A percentile compares a stretch with the other conserved stretches of the same genome.
These are phyloP conservation scores for Trichoderma sp. DNA, from an alignment of 2,329 filamentous ascomycete genomes.

Conservation along the genomic window DNA sequence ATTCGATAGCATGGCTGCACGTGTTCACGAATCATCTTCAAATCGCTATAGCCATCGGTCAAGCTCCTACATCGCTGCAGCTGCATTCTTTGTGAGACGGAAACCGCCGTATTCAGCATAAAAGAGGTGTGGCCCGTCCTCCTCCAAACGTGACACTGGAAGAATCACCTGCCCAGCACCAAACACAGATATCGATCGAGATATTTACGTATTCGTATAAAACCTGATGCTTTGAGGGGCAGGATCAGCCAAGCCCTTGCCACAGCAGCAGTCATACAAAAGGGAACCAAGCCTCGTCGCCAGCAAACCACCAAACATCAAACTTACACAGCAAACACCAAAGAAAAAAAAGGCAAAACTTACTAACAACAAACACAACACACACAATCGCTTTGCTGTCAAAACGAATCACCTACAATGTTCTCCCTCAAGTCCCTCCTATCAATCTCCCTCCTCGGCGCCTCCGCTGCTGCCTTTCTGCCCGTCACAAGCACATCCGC, in stretches of 20 bases:
- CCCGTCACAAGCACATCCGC: not conserved
- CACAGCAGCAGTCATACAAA: not conserved
- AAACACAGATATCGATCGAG: no score
- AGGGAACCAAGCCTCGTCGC: not conserved
- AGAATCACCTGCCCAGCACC: not conserved
- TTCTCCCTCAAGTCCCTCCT: not conserved
- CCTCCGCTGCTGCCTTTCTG: not conserved
- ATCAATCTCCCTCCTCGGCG: constrained; percentile 7
- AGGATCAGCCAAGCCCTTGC: not conserved
- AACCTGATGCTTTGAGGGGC: not conserved
- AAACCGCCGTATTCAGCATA: not conserved
- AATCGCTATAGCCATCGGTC: no score
- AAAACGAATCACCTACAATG: not conserved
- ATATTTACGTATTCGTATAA: not conserved
- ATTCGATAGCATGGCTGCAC: not conserved
- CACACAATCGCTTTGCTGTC: not conserved
- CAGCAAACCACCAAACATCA: not conserved
- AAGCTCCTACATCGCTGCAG: not conserved
- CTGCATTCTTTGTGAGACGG: not conserved
- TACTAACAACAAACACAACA: not conserved
- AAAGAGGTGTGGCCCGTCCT: not conserved
- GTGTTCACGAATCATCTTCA: not conserved
- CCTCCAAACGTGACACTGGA: not conserved
- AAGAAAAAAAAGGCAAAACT: not conserved
- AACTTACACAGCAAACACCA: not conserved